Conservation (phyloP, 2,329 filamentous ascomycete genomes). For the Phialophora macrospora region DNA sequence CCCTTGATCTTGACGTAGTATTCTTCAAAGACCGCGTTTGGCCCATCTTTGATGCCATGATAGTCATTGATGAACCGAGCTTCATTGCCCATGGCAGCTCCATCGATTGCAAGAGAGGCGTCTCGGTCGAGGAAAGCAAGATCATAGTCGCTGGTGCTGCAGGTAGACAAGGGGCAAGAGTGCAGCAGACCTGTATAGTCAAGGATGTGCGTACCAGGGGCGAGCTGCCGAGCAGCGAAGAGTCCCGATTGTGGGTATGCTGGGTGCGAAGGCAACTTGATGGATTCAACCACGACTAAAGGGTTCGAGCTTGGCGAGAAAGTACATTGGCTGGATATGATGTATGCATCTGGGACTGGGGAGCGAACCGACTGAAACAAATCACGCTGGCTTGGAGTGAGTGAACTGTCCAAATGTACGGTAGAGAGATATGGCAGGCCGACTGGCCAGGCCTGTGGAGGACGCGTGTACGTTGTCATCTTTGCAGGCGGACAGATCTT, state of each 20-base stretch:
- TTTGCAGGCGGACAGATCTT: slow-evolving; percentile 5
- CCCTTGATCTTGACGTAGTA: slow-evolving; percentile 46
- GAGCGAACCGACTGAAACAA: background rate
- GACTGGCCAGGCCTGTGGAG: background rate
- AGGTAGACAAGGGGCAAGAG: slow-evolving; percentile 41
- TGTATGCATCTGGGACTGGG: background rate
- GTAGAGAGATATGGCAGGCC: slow-evolving; percentile 6
- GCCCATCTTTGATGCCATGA: slow-evolving; percentile 49
- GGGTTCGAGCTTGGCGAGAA: slow-evolving; percentile 8
- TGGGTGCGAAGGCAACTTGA: slow-evolving; percentile 52
- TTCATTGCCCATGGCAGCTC: slow-evolving; percentile 56
- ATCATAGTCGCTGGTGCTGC: slow-evolving; percentile 56
- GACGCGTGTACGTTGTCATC: slow-evolving; percentile 8
- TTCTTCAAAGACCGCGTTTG: slow-evolving; percentile 51
- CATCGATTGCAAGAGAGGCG: slow-evolving; percentile 55
- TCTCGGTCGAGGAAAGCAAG: slow-evolving; percentile 56
- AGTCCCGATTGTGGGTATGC: slow-evolving; percentile 52
- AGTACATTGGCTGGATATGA: background rate
- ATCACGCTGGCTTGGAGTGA: background rate
- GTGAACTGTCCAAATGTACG: slow-evolving; percentile 5
- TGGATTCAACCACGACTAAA: slow-evolving; percentile 46
- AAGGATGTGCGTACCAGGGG: slow-evolving; percentile 54
- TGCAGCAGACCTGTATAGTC: slow-evolving; percentile 58
- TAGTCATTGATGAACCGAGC: slow-evolving; percentile 61
- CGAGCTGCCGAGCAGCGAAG: slow-evolving; percentile 54